phyloP scores from a whole-genome alignment of 352 stramenopile genomes.

The Phytophthora quininea region DNA sequence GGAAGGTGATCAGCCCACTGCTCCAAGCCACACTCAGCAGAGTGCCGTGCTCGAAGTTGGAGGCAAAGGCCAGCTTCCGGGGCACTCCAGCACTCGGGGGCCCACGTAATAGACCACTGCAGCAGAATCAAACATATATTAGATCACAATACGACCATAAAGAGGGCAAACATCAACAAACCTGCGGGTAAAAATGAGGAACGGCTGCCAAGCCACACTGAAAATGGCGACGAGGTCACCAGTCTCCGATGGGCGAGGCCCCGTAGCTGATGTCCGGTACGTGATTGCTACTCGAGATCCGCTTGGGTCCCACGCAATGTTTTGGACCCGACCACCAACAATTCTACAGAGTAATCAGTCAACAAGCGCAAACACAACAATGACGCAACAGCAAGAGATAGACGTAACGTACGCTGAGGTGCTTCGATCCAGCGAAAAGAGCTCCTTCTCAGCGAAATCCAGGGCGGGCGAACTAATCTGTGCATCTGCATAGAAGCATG shows the following conservation, averaged over 20 bases:
- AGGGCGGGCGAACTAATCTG: constrained; percentile 75
- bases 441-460: constrained; percentile 68
- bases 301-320: constrained; percentile 75
- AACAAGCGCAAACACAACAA: neutral
- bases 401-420: constrained; percentile 51
- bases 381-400: neutral
- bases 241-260: constrained; percentile 34
- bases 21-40: constrained; percentile 79
- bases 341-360: constrained; percentile 33
- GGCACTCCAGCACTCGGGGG: constrained; percentile 65
- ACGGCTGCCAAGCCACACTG: constrained; percentile 68
- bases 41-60: constrained; percentile 70
- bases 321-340: constrained; percentile 64
- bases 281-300: constrained; percentile 70
- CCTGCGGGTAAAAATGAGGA: constrained; percentile 79
- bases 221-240: constrained; percentile 74
- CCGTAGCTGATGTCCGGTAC: constrained; percentile 38
- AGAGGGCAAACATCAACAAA: constrained; percentile 21
- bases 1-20: constrained; percentile 77
- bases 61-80: constrained; percentile 62
- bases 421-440: constrained; percentile 68
- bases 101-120: constrained; percentile 62
- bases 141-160: neutral
- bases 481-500: constrained; percentile 41
- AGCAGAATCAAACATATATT: neutral